Evolutionary conservation across 257 asterid genomes (phyloP).

Genomic region (Nicotiana obtusifolia): DNA sequence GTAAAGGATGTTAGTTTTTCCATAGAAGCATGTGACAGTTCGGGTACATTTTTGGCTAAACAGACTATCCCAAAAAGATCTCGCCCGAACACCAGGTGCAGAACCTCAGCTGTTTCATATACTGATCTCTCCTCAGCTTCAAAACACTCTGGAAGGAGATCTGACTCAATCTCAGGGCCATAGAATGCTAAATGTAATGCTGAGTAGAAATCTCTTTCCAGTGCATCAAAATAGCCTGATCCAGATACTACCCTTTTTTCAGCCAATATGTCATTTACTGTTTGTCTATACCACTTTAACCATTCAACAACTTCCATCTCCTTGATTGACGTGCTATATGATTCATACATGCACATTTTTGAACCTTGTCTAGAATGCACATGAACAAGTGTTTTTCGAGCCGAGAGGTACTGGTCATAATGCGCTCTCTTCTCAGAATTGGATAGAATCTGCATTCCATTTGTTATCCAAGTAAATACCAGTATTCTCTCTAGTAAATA

Average conservation of each 20-base stretch:
- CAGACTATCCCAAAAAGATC: constrained; percentile 90
- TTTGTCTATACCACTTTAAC: constrained; percentile 82
- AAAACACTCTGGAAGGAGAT: constrained; percentile 78
- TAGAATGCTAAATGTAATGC: constrained; percentile 80
- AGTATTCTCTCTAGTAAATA: background rate
- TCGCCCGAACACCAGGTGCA: constrained; percentile 89
- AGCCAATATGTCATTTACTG: constrained; percentile 68
- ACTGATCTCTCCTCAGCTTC: constrained; percentile 94
- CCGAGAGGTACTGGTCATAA: constrained; percentile 59
- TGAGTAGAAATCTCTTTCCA: constrained; percentile 79
- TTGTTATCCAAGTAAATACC: constrained; percentile 2
- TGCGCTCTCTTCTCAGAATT: constrained; percentile 78
- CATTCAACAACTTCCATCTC: constrained; percentile 93
- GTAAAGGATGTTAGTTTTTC: constrained; percentile 38
- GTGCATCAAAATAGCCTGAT: constrained; percentile 72
- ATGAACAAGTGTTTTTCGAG: constrained; percentile 37
- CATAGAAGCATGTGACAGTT: constrained; percentile 35
- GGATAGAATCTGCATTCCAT: constrained; percentile 71
- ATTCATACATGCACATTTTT: constrained; percentile 38
- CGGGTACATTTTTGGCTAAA: constrained; percentile 41
- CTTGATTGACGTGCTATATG: constrained; percentile 29
- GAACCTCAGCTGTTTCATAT: constrained; percentile 59
- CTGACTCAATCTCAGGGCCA: constrained; percentile 83
- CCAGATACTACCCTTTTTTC: constrained; percentile 78
- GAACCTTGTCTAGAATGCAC: constrained; percentile 37